These are phyloP conservation scores for Candida sphagnicola DNA, from an alignment of 805 yeast species.

Conservation along the genomic window DNA sequence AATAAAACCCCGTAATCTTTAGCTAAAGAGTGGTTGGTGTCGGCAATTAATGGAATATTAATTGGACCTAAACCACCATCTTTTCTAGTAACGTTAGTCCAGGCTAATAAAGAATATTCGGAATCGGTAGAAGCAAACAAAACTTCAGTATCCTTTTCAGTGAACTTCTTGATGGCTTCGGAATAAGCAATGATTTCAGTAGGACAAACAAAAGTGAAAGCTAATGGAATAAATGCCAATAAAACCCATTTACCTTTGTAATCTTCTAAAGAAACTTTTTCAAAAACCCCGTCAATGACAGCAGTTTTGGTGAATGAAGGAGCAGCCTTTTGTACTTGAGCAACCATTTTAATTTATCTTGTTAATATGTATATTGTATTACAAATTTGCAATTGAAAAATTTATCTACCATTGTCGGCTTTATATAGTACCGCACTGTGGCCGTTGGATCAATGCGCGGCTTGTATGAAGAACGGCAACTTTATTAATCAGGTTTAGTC, in stretches of 20 bases:
- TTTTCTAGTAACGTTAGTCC: constrained; percentile 95
- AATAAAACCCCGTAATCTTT: constrained; percentile 96
- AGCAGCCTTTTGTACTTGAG: constrained; percentile 91
- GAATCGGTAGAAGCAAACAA: constrained; percentile 98
- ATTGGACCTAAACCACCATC: constrained; percentile 98
- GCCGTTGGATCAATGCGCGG: not conserved
- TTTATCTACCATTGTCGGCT: not conserved
- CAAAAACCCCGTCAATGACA: constrained; percentile 93
- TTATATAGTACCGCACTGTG: not conserved
- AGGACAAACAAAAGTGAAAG: constrained; percentile 99
- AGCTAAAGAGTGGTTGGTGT: constrained; percentile 92
- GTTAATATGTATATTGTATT: not conserved
- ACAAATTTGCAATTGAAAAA: not conserved
- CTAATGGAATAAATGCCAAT: constrained; percentile 96
- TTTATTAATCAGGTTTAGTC: not conserved
- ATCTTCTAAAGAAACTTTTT: constrained; percentile 90
- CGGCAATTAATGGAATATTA: constrained; percentile 91
- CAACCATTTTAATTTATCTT: constrained; percentile 57
- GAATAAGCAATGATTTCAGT: constrained; percentile 99
- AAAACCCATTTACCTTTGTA: constrained; percentile 98
- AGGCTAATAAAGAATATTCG: constrained; percentile 93
- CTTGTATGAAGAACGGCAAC: not conserved
- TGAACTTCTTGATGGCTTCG: constrained; percentile 87
- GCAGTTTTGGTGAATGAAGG: constrained; percentile 96
- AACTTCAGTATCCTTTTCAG: constrained; percentile 81